Conservation (phyloP, 1,139 yeast genomes). For the Arxiozyma slooffiae region DNA sequence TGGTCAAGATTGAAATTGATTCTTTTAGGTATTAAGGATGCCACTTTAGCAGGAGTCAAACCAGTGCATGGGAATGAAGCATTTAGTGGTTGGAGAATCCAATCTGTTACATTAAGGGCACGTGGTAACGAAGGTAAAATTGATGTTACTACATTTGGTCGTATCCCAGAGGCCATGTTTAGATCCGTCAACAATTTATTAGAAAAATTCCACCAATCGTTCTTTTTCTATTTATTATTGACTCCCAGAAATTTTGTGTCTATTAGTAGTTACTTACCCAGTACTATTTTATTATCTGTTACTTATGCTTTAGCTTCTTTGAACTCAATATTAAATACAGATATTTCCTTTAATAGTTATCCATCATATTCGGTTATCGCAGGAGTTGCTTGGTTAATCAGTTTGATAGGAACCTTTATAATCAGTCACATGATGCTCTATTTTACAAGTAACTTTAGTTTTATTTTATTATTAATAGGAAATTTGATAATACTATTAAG, state of each 20-base stretch:
- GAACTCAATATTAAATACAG: conserved; percentile 45
- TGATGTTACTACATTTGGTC: conserved; percentile 86
- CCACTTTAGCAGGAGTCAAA: conserved; percentile 61
- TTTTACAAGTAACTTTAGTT: not conserved
- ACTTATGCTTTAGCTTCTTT: conserved; percentile 66
- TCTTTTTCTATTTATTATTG: conserved; percentile 79
- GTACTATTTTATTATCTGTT: conserved; percentile 65
- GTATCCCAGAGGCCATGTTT: conserved; percentile 77
- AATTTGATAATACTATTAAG: conserved; percentile 8
- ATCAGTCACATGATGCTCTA: conserved; percentile 15
- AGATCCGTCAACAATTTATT: conserved; percentile 84
- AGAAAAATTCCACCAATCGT: conserved; percentile 95
- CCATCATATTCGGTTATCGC: conserved; percentile 18
- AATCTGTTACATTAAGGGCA: conserved; percentile 74
- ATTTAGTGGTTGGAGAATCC: conserved; percentile 94
- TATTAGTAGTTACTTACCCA: conserved; percentile 86
- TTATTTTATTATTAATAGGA: not conserved
- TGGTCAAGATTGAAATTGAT: conserved; percentile 51
- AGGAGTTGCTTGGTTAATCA: conserved; percentile 11
- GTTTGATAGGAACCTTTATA: conserved; percentile 20
- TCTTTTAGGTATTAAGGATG: conserved; percentile 52
- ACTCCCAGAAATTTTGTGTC: conserved; percentile 78
- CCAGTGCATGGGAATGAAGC: conserved; percentile 70
- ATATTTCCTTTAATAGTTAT: conserved; percentile 17
- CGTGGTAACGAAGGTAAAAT: conserved; percentile 40